Evolutionary conservation across 1,139 yeast species (phyloP), one percentile per base, ranked within the genome.

Genomic region (Magnusiomyces sp.): DNA sequence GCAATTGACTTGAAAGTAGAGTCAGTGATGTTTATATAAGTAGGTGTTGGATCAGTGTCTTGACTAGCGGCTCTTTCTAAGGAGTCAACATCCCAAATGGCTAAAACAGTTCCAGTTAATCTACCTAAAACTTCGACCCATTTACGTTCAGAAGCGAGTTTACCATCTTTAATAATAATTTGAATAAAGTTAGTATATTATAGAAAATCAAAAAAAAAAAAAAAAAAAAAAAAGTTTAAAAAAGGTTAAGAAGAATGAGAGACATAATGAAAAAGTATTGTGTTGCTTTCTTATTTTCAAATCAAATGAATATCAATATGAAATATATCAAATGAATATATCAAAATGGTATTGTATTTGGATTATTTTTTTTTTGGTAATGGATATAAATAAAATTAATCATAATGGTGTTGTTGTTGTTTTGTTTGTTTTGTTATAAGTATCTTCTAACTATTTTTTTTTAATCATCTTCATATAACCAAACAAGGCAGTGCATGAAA

Each of bases 111-210:
- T 14, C 98, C 98, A 7, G 88, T 80, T 45, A 92, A 72, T 29
- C 87, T 88, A 44, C 95, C 97, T 65, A 85, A 92, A 16, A 89
- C 96, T 65, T 92, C 97, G 53, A 76, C 75, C 98, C 98, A 92
- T 60, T 77, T 77, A 48, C 97, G 74, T 50, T 83, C 88, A 0
- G 81, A 77, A 1, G 75, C 73, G 0, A 95, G 92, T 54, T 83
- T 78, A 10, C 97, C 98, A 59, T 89, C 95, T 16, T 85, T 78
- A 34, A 19, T 16, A 5, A 46, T 33, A 34, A 33, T n/a, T 31
- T 9, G 34, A 31, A 31, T 31, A 13, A 31, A 34, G 37, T 34
- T 34, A 14, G 16, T 34, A 14, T 34, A 5, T 9, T 31, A 31
- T 13, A 13, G 34, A 41, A 14, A 45, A 45, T 6, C 23, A 41